Evolutionary conservation across 306 rosid species (phyloP).

Genomic region (Rosa lucieae): DNA sequence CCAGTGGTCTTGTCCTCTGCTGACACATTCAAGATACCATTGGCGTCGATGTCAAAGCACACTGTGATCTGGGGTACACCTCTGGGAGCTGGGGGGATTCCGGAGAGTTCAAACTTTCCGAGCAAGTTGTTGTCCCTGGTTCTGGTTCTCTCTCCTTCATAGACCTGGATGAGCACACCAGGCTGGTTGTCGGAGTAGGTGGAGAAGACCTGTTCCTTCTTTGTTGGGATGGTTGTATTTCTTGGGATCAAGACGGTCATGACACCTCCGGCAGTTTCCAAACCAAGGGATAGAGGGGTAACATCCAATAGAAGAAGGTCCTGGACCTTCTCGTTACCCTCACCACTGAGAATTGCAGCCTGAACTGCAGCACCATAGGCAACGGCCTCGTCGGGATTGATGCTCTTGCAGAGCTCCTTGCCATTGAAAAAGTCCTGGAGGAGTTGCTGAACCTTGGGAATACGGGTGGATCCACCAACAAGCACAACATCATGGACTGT

Average conservation of each 20-base stretch:
- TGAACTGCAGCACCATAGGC: constrained; percentile 78
- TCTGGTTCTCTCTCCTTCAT: constrained; percentile 73
- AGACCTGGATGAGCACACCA: constrained; percentile 75
- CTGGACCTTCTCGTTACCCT: constrained; percentile 81
- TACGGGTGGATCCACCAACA: constrained; percentile 74
- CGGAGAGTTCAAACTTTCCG: constrained; percentile 71
- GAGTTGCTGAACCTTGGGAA: constrained; percentile 71
- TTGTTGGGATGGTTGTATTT: constrained; percentile 74
- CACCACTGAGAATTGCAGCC: constrained; percentile 68
- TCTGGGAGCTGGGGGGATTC: constrained; percentile 81
- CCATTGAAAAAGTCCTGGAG: constrained; percentile 65
- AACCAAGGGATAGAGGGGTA: constrained; percentile 61
- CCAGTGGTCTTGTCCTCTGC: constrained; percentile 77
- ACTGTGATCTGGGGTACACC: constrained; percentile 81
- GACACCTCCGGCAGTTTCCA: constrained; percentile 81
- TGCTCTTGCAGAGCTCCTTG: constrained; percentile 74
- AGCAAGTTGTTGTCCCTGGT: constrained; percentile 69
- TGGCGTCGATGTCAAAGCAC: constrained; percentile 73
- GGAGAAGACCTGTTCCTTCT: constrained; percentile 78
- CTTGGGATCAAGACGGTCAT: constrained; percentile 75
- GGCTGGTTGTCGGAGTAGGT: constrained; percentile 81
- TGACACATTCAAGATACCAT: constrained; percentile 73
- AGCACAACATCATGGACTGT: constrained; percentile 61
- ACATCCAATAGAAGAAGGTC: constrained; percentile 71
- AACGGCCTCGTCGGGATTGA: constrained; percentile 73